Conservation (phyloP, 257 asterid genomes). For the Solanum chaucha region DNA sequence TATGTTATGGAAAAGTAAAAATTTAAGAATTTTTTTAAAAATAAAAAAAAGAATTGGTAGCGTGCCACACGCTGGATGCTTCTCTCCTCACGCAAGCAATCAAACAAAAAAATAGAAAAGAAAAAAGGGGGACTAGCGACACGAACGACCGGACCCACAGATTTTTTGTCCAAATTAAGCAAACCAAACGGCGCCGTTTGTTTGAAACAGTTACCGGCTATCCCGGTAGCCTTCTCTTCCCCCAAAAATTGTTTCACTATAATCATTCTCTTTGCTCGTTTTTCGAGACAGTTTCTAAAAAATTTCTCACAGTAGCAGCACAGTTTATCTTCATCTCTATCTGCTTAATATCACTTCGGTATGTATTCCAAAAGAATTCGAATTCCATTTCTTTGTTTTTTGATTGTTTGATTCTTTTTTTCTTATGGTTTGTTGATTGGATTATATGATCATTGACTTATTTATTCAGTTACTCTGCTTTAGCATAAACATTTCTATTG, state of each 20-base stretch:
- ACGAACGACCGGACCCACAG: neutral
- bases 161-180: neutral
- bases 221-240: neutral
- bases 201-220: neutral
- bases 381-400: neutral
- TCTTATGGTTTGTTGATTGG: neutral
- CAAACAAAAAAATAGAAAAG: neutral
- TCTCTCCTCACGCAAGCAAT: conserved; percentile 3
- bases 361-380: neutral
- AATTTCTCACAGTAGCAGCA: neutral
- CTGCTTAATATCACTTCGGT: neutral
- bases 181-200: neutral
- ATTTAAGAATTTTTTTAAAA: neutral
- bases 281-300: neutral
- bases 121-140: neutral
- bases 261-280: neutral
- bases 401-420: neutral
- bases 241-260: neutral
- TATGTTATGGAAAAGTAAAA: neutral
- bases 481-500: neutral
- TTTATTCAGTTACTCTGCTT: neutral
- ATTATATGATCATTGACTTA: neutral
- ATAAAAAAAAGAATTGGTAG: neutral
- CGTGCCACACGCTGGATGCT: neutral
- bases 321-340: neutral